A percentile compares a stretch with the other conserved stretches of the same genome.
Conservation (phyloP, 805 yeast species). For the Sungouiozyma ichnusensis region DNA sequence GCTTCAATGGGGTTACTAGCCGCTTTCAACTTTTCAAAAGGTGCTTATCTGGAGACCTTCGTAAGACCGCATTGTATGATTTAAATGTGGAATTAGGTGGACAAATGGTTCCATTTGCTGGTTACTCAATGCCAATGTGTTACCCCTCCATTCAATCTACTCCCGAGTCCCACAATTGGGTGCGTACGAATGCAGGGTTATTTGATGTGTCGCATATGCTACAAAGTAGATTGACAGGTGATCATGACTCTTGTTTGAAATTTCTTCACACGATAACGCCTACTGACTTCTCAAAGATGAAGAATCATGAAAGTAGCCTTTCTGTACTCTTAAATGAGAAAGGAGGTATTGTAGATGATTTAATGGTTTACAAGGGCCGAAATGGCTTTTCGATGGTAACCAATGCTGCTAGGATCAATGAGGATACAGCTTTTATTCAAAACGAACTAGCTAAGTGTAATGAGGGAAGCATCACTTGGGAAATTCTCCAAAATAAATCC, state of each 20-base stretch:
- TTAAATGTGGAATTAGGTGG: slow-evolving; percentile 72
- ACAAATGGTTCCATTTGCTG: slow-evolving; percentile 92
- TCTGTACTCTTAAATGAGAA: slow-evolving; percentile 63
- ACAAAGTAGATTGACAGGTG: slow-evolving; percentile 72
- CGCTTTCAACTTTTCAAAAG: slow-evolving; percentile 15
- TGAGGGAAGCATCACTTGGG: slow-evolving; percentile 26
- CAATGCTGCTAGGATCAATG: slow-evolving; percentile 88
- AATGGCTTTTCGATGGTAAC: slow-evolving; percentile 75
- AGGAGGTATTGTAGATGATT: slow-evolving; percentile 90
- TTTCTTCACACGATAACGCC: slow-evolving; percentile 83
- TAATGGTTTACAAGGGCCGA: slow-evolving; percentile 70
- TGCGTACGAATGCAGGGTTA: slow-evolving; percentile 74
- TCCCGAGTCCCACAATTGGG: slow-evolving; percentile 92
- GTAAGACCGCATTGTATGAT: slow-evolving; percentile 72
- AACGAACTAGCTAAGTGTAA: slow-evolving; percentile 18
- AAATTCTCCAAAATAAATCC: slow-evolving; percentile 51
- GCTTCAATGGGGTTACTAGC: no score
- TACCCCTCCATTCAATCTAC: slow-evolving; percentile 71
- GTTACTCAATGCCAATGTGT: slow-evolving; percentile 89
- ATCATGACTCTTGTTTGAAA: slow-evolving; percentile 39
- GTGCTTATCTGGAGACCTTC: slow-evolving; percentile 25
- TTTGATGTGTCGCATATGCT: slow-evolving; percentile 98
- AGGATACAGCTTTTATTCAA: slow-evolving; percentile 59
- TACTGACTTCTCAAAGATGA: slow-evolving; percentile 55
- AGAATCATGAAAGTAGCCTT: slow-evolving; percentile 54